Base-by-base conservation (phyloP, 31 red algal species). In the Asparagopsis taxiformis region DNA sequence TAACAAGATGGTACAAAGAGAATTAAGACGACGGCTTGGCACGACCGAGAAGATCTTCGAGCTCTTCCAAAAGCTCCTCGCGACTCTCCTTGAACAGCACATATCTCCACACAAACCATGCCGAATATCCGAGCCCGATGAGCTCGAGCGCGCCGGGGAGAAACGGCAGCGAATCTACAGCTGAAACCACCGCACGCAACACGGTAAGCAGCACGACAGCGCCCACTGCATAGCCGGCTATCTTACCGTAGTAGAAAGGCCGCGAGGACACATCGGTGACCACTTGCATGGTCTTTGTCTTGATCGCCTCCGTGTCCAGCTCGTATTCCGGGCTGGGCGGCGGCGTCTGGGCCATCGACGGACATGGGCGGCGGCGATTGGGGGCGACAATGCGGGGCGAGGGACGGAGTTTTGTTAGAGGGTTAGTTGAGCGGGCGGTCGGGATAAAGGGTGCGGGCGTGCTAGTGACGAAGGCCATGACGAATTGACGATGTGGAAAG, bases 71-170 rank as follows among this genome's bases (percentile, higher is more conserved):
- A 39, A 92, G 76, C 48, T 92, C 89, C 61, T 77, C 51, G 21
- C 89, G 64, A 48, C 79, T 80, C 48, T 84, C 75, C 53, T 73
- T 69, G 56, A 82, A 82, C 26, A 92, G 31, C 1, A 85, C 70
- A 55, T 82, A 92, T 46, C 89, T 65, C 62, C 77, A 92, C 23
- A 84, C 75, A 68, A 92, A 92, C 89, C 89, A 92, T 19, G 71
- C 70, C 17, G 79, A 72, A 71, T 92, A 92, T 15, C 62, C 81
- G 5, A 92, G 68, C 34, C 89, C 89, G 39, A 92, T 75, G 5
- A 92, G 63, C 49, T 92, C 89, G 24, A 92, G 61, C 23, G 51
- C 56, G 30, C 62, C 68, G 19, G 89, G 89, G 51, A 92, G 23
- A 6, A 92, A n/a, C 3, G 90, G 80, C 46, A 93, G 59, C 37